These are phyloP conservation scores for Daldinia loculata DNA, from an alignment of 495 filamentous ascomycete genomes.

Conservation along the genomic window DNA sequence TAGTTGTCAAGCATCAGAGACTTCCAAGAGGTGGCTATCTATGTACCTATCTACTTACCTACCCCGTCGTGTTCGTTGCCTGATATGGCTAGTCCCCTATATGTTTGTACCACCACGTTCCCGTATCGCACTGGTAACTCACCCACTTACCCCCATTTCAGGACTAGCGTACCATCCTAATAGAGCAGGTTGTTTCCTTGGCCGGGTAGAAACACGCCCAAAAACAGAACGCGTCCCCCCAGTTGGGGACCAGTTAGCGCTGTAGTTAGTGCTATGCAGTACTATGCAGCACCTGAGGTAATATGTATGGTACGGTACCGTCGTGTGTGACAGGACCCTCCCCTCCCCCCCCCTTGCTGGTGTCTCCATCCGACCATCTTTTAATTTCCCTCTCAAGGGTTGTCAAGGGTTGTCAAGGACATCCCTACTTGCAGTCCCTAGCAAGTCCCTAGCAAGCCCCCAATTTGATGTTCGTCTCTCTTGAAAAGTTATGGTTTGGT, in stretches of 20 bases:
- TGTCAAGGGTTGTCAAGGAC: conserved; percentile 25
- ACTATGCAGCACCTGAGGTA: not conserved
- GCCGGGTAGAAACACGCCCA: conserved; percentile 18
- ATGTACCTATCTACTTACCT: conserved; percentile 4
- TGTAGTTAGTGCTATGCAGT: not conserved
- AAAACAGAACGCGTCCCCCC: conserved; percentile 17
- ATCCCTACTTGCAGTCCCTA: conserved; percentile 33
- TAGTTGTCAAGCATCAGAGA: not conserved
- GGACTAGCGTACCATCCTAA: conserved; percentile 16
- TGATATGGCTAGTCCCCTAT: conserved; percentile 8
- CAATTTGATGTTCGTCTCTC: conserved; percentile 35
- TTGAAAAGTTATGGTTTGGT: conserved; percentile 17
- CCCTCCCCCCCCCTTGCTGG: conserved; percentile 32
- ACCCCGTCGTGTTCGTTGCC: conserved; percentile 20
- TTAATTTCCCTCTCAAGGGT: conserved; percentile 39
- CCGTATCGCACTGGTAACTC: conserved; percentile 17
- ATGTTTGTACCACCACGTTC: not conserved
- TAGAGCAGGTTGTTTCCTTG: conserved; percentile 17
- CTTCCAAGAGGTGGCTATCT: not conserved
- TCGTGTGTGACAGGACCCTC: conserved; percentile 20
- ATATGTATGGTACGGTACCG: conserved; percentile 4
- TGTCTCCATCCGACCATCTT: conserved; percentile 42
- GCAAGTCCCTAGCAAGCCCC: not conserved
- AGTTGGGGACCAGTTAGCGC: not conserved
- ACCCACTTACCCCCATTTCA: not conserved